These are phyloP conservation scores for Phytophthora capsici DNA, from an alignment of 352 stramenopile species.

Conservation along the genomic window DNA sequence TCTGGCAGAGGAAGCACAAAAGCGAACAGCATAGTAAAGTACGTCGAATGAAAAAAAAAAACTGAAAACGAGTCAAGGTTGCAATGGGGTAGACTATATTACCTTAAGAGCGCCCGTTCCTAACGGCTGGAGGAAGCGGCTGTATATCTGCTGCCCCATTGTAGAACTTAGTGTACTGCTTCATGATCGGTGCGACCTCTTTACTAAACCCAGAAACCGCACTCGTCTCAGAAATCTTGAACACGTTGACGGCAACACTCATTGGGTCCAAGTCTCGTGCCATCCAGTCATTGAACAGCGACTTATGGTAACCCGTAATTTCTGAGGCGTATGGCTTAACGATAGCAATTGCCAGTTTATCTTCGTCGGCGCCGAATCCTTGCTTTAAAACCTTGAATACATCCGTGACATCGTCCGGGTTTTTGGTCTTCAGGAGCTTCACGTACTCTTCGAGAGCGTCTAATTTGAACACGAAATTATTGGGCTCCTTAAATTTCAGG, in stretches of 20 bases:
- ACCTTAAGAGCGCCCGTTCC: not conserved
- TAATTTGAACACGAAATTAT: not conserved
- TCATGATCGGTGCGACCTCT: not conserved
- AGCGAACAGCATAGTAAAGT: slow-evolving; percentile 29
- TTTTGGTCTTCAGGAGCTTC: not conserved
- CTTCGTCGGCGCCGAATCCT: not conserved
- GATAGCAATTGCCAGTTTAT: not conserved
- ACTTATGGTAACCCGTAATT: not conserved
- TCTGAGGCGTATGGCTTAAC: not conserved
- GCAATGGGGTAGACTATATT: too few relatives aligned
- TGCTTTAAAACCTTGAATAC: not conserved
- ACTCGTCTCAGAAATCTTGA: not conserved
- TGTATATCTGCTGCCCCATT: not conserved
- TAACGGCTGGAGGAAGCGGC: too few relatives aligned
- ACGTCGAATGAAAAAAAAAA: too few relatives aligned
- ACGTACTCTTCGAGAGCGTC: not conserved
- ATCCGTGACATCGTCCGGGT: not conserved
- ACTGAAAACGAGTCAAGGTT: too few relatives aligned
- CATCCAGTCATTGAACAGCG: not conserved
- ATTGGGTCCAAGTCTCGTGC: not conserved
- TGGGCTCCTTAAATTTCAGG: not conserved
- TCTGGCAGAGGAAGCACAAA: slow-evolving; percentile 45
- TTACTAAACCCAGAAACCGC: not conserved
- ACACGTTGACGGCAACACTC: not conserved
- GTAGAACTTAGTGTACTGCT: not conserved